Evolutionary conservation across 805 yeast species (phyloP).

Genomic region (Saccharomycopsis fodiens): DNA sequence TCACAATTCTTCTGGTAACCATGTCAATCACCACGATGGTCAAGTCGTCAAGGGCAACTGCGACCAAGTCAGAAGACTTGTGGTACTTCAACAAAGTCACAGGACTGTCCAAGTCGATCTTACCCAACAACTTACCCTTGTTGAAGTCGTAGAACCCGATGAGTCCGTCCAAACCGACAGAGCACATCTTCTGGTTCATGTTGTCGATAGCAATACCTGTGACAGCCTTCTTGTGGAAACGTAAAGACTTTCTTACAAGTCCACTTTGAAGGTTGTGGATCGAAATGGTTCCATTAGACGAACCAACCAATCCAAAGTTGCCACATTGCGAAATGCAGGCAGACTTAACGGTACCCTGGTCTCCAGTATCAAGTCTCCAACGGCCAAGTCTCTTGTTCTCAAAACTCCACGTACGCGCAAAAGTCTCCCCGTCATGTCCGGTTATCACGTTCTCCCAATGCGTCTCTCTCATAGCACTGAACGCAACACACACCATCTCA

Average conservation of each 20-base stretch:
- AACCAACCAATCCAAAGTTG: slow-evolving; percentile 88
- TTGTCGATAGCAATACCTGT: slow-evolving; percentile 88
- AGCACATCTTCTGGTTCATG: slow-evolving; percentile 80
- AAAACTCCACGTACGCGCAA: slow-evolving; percentile 90
- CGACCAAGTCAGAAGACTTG: slow-evolving; percentile 74
- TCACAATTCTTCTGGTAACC: slow-evolving; percentile 70
- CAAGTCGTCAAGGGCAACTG: slow-evolving; percentile 79
- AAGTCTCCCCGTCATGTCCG: slow-evolving; percentile 73
- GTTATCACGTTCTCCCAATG: slow-evolving; percentile 94
- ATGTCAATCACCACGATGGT: slow-evolving; percentile 78
- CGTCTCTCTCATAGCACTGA: slow-evolving; percentile 67
- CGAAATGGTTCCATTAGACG: slow-evolving; percentile 76
- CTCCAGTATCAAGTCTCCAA: slow-evolving; percentile 63
- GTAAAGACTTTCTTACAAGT: slow-evolving; percentile 59
- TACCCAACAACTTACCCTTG: slow-evolving; percentile 58
- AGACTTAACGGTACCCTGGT: slow-evolving; percentile 64
- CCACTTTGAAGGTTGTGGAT: slow-evolving; percentile 92
- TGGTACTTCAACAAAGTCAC: slow-evolving; percentile 74
- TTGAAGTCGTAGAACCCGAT: slow-evolving; percentile 84
- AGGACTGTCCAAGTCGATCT: slow-evolving; percentile 65
- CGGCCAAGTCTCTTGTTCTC: slow-evolving; percentile 74
- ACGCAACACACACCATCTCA: slow-evolving; percentile 62
- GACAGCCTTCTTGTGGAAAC: slow-evolving; percentile 67
- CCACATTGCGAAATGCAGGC: slow-evolving; percentile 89
- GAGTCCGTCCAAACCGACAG: slow-evolving; percentile 82